Conservation (phyloP, 1,284 basidiomycete species). For the Peniophora sp. region DNA sequence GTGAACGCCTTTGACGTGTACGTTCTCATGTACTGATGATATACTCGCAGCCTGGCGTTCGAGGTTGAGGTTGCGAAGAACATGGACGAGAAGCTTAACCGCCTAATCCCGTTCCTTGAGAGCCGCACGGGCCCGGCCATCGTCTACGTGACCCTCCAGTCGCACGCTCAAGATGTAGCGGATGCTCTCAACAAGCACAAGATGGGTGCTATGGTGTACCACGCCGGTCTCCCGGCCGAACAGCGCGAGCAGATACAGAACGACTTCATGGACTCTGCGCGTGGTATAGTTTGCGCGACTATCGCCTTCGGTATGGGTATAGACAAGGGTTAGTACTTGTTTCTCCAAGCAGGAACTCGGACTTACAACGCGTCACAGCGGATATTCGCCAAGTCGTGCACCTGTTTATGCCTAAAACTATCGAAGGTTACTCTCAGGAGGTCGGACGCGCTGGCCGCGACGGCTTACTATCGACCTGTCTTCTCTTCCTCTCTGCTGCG, state of each 20-base stretch:
- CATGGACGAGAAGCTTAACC: conserved; percentile 30
- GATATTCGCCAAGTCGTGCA: conserved; percentile 50
- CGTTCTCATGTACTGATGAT: no score
- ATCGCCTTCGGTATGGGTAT: conserved; percentile 70
- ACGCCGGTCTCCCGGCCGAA: conserved; percentile 54
- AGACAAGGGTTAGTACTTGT: conserved; percentile 44
- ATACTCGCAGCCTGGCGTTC: conserved; percentile 50
- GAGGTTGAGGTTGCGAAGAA: conserved; percentile 42
- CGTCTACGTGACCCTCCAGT: conserved; percentile 64
- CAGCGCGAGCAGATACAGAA: conserved; percentile 51
- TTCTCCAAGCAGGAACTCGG: not conserved
- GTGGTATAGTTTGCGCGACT: conserved; percentile 64
- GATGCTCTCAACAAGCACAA: conserved; percentile 28
- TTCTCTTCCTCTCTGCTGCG: conserved; percentile 38
- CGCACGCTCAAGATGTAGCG: conserved; percentile 58
- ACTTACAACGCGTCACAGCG: conserved; percentile 7
- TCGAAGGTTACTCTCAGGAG: conserved; percentile 68
- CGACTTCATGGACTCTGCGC: conserved; percentile 56
- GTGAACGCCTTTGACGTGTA: no score
- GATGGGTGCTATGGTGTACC: conserved; percentile 52
- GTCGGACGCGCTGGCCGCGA: conserved; percentile 73
- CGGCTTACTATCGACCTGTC: conserved; percentile 50
- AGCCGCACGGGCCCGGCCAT: conserved; percentile 47
- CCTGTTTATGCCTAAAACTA: conserved; percentile 56
- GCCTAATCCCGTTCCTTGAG: conserved; percentile 35